phyloP scores from a whole-genome alignment of 345 rosid genomes.

The Populus pruinosa region DNA sequence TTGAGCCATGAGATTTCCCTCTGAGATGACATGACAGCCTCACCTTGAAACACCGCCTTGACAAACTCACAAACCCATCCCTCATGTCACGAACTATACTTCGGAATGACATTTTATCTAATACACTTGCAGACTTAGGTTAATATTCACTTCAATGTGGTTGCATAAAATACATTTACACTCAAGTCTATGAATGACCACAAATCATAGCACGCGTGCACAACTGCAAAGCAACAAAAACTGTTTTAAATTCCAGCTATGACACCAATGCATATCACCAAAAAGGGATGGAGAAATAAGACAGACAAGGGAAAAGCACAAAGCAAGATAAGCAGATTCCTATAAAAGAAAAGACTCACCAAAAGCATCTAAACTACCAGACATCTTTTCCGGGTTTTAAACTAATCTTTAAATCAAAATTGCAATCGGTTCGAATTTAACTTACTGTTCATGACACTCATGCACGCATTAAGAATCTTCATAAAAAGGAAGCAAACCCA shows the following conservation, averaged over 20 bases:
- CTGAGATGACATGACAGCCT: constrained; percentile 58
- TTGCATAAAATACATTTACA: constrained; percentile 1
- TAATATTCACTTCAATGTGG: background rate
- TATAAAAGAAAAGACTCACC: constrained; percentile 40
- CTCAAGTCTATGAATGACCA: background rate
- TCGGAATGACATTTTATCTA: constrained; percentile 67
- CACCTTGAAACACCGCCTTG: constrained; percentile 82
- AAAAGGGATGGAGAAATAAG: constrained; percentile 32
- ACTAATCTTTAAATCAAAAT: constrained; percentile 21
- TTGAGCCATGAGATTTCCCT: constrained; percentile 78
- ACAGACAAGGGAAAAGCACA: constrained; percentile 29
- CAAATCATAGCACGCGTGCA: background rate
- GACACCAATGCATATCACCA: constrained; percentile 35
- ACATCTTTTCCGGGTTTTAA: constrained; percentile 43
- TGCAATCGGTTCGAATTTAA: constrained; percentile 19
- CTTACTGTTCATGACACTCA: background rate
- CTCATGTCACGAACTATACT: constrained; percentile 88
- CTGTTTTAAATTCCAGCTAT: constrained; percentile 16
- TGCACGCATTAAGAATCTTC: constrained; percentile 11
- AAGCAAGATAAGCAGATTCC: constrained; percentile 59
- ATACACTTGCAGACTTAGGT: background rate
- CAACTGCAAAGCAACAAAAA: constrained; percentile 26
- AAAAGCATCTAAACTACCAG: constrained; percentile 48
- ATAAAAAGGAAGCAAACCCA: background rate
- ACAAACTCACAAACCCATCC: constrained; percentile 89